Conservation (phyloP, 345 rosid species). For the Salix udensis region DNA sequence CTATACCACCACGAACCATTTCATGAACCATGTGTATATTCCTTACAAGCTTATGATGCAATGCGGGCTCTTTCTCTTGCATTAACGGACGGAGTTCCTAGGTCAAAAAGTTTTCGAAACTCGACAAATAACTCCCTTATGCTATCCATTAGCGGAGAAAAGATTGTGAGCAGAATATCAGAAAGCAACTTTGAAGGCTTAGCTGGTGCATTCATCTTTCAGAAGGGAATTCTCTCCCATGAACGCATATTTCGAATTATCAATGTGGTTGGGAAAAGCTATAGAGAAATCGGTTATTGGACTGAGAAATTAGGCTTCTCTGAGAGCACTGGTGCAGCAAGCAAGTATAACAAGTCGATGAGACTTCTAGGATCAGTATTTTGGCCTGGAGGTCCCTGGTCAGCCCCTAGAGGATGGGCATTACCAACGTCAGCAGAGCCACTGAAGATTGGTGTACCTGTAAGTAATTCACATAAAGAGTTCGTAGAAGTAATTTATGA, state of each 20-base stretch:
- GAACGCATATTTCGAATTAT: constrained; percentile 7
- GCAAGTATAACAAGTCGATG: constrained; percentile 13
- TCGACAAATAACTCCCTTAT: no score
- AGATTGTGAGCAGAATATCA: background rate
- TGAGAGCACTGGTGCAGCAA: background rate
- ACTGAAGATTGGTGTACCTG: constrained; percentile 24
- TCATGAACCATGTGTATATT: no score
- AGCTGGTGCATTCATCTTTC: constrained; percentile 12
- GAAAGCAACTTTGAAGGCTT: constrained; percentile 21
- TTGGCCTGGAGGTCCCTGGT: constrained; percentile 25
- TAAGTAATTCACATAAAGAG: constrained; percentile 3
- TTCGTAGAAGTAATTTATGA: constrained; percentile 14
- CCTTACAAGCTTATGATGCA: no score
- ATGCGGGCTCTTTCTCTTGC: no score
- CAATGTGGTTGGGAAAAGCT: constrained; percentile 20
- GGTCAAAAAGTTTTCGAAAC: no score
- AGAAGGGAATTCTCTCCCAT: background rate
- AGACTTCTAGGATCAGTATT: constrained; percentile 15
- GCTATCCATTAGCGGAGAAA: background rate
- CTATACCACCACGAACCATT: no score
- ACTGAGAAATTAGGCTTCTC: constrained; percentile 23
- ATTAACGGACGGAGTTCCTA: no score
- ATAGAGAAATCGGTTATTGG: constrained; percentile 24
- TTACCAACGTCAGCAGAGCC: background rate
- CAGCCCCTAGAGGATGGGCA: constrained; percentile 24